These are phyloP conservation scores for Ophiosphaerella narmari DNA, from an alignment of 2,329 filamentous ascomycete genomes.

Conservation along the genomic window DNA sequence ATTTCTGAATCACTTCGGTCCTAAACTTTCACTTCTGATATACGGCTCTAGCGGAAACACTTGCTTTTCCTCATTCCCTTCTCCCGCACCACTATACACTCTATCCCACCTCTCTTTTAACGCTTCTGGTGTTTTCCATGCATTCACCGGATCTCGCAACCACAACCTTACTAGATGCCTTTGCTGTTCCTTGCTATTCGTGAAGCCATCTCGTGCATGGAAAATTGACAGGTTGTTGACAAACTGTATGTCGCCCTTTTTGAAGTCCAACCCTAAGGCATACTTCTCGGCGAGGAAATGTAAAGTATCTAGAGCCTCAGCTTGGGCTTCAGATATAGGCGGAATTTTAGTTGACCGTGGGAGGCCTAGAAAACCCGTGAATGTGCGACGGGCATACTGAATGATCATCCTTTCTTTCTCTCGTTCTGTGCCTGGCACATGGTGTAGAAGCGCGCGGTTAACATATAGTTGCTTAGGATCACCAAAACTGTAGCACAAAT, in stretches of 20 bases:
- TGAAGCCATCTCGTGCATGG: constrained; percentile 56
- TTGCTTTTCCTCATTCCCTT: constrained; percentile 52
- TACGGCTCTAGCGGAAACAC: constrained; percentile 60
- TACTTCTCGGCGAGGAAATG: constrained; percentile 51
- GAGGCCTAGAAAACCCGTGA: constrained; percentile 59
- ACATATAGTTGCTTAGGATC: constrained; percentile 54
- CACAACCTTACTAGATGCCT: constrained; percentile 55
- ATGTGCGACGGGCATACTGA: constrained; percentile 44
- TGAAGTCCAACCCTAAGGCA: constrained; percentile 45
- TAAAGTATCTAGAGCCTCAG: constrained; percentile 52
- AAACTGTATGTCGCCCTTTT: constrained; percentile 54
- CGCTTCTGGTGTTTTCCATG: constrained; percentile 50
- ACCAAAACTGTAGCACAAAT: constrained; percentile 53
- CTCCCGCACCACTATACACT: constrained; percentile 56
- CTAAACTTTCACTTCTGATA: constrained; percentile 25
- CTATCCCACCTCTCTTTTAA: constrained; percentile 55
- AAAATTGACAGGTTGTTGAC: constrained; percentile 60
- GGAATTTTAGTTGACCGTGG: constrained; percentile 61
- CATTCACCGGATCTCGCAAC: constrained; percentile 53
- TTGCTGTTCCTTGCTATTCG: constrained; percentile 19
- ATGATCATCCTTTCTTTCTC: constrained; percentile 53
- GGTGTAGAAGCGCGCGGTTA: constrained; percentile 58
- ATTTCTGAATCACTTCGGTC: background rate
- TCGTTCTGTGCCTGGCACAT: constrained; percentile 49
- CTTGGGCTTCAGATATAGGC: constrained; percentile 54